Conservation (phyloP, 768 basidiomycete genomes). For the Austroboletus eburneus region DNA sequence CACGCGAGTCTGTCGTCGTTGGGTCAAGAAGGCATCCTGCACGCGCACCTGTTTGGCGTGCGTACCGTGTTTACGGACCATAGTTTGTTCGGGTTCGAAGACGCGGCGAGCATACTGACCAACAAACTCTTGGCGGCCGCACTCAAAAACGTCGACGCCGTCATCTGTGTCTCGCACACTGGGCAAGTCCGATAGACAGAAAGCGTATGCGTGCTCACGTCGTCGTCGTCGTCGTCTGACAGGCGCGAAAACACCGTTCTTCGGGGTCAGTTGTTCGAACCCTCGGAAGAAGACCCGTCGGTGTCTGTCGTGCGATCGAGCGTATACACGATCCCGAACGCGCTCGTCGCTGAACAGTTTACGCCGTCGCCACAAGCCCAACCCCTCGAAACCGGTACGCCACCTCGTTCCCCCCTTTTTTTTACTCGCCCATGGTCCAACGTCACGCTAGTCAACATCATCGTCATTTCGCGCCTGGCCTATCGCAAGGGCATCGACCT, state of each 20-base stretch:
- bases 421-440: not conserved
- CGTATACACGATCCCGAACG: slow-evolving; percentile 92
- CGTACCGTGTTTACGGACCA: slow-evolving; percentile 97
- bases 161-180: slow-evolving; percentile 95
- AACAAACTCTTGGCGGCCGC: slow-evolving; percentile 91
- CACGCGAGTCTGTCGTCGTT: slow-evolving; percentile 89
- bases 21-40: slow-evolving; percentile 89
- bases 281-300: slow-evolving; percentile 39
- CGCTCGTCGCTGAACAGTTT: slow-evolving; percentile 85
- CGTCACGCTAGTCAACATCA: slow-evolving; percentile 68
- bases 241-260: slow-evolving; percentile 98
- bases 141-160: slow-evolving; percentile 87
- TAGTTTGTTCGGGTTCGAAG: slow-evolving; percentile 93
- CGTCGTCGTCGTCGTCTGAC: not conserved
- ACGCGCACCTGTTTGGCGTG: slow-evolving; percentile 81
- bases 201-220: not conserved
- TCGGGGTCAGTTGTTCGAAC: slow-evolving; percentile 71
- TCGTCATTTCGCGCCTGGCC: slow-evolving; percentile 84
- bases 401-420: not conserved
- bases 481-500: slow-evolving; percentile 98
- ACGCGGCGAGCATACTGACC: slow-evolving; percentile 94
- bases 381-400: slow-evolving; percentile 53
- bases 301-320: slow-evolving; percentile 47
- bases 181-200: slow-evolving; percentile 52
- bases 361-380: slow-evolving; percentile 50